Conservation (phyloP, 176 grass and related monocot species). For the Oryza meyeriana region DNA sequence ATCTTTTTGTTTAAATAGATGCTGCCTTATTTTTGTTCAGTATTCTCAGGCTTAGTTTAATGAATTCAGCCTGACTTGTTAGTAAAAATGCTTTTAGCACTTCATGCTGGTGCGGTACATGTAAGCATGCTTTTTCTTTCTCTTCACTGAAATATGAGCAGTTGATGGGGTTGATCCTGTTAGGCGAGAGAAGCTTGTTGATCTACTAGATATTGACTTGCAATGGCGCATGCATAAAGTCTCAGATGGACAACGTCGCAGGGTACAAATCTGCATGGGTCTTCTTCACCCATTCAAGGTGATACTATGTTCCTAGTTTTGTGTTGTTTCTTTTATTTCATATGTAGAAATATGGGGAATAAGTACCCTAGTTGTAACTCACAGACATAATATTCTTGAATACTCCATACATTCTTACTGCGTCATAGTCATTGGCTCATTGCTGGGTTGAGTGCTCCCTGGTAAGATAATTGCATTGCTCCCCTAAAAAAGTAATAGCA, state of each 20-base stretch:
- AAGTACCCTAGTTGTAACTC: background rate
- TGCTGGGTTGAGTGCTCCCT: background rate
- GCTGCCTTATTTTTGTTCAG: background rate
- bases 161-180: constrained; percentile 91
- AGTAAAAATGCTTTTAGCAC: background rate
- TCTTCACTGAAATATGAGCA: constrained; percentile 50
- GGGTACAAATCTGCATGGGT: constrained; percentile 98
- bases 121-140: constrained; percentile 18
- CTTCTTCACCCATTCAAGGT: constrained; percentile 99
- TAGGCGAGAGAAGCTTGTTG: constrained; percentile 80
- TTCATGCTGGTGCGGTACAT: constrained; percentile 21
- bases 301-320: constrained; percentile 19
- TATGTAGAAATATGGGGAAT: background rate
- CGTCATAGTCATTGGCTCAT: background rate
- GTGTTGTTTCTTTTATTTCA: background rate
- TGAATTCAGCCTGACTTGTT: background rate
- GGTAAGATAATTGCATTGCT: background rate
- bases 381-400: background rate
- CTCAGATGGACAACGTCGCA: constrained; percentile 89
- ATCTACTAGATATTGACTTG: constrained; percentile 94
- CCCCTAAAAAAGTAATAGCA: background rate
- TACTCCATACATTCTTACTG: background rate
- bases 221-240: constrained; percentile 99
- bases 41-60: background rate
- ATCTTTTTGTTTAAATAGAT: background rate